These are phyloP conservation scores for Acanthamoeba lenticulata DNA, from an alignment of 208 protist genomes.

Conservation along the genomic window DNA sequence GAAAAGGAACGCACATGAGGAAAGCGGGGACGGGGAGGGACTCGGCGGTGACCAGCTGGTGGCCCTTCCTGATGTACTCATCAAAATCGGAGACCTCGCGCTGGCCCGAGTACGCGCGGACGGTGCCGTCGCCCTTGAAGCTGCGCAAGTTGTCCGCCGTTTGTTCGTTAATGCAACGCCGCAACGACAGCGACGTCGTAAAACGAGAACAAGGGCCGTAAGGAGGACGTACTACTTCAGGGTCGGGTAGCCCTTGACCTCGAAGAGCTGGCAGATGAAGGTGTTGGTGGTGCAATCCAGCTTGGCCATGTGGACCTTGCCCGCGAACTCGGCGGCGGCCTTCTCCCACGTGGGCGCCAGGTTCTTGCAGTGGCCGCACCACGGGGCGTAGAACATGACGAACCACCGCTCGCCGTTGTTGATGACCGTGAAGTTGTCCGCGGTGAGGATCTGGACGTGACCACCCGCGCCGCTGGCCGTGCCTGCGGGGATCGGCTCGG, in stretches of 20 bases:
- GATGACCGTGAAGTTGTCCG: not conserved
- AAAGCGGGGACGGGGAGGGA: not conserved
- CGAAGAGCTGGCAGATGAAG: not conserved
- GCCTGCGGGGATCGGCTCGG: not conserved
- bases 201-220: too few relatives aligned
- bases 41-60: not conserved
- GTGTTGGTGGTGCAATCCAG: not conserved
- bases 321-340: not conserved
- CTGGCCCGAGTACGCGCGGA: not conserved
- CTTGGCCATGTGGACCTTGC: constrained; percentile 64
- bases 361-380: constrained; percentile 96
- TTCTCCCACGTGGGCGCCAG: constrained; percentile 58
- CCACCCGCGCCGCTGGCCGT: not conserved
- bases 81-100: not conserved
- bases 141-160: not conserved
- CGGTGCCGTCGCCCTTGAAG: not conserved
- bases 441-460: not conserved
- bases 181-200: too few relatives aligned
- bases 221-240: constrained; percentile 26
- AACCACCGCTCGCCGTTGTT: not conserved
- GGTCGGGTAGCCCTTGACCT: constrained; percentile 13
- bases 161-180: too few relatives aligned
- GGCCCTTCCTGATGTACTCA: not conserved
- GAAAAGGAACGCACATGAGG: not conserved
- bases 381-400: constrained; percentile 94